These are phyloP conservation scores for Solanum corneliomulleri DNA, from an alignment of 257 asterid species.

Conservation along the genomic window DNA sequence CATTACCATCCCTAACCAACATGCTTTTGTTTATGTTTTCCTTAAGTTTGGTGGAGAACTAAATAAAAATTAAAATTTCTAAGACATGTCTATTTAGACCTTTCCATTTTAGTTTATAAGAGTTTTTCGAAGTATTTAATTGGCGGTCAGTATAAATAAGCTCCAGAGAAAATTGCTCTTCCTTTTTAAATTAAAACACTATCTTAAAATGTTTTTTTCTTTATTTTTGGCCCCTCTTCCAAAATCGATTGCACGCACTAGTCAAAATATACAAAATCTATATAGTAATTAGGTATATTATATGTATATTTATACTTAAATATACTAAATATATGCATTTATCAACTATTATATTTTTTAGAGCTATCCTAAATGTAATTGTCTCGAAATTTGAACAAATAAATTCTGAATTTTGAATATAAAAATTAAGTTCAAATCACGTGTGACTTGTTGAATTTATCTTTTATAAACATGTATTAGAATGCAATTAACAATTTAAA, in stretches of 20 bases:
- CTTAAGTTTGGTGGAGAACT: background rate
- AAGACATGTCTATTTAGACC: no score
- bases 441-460: background rate
- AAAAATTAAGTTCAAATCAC: background rate
- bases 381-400: background rate
- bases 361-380: background rate
- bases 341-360: no score
- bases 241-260: background rate
- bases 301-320: no score
- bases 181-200: background rate
- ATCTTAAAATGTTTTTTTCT: background rate
- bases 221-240: background rate
- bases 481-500: no score
- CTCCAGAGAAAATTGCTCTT: background rate
- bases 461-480: no score
- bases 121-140: background rate
- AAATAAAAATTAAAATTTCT: no score
- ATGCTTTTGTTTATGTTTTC: no score
- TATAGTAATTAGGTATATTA: background rate
- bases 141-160: background rate
- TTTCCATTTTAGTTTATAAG: background rate
- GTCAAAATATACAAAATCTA: no score
- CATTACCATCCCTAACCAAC: no score
- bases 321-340: background rate
- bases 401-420: background rate